Evolutionary conservation across 441 rosid genomes (phyloP).

Genomic region (Breynia disticha): DNA sequence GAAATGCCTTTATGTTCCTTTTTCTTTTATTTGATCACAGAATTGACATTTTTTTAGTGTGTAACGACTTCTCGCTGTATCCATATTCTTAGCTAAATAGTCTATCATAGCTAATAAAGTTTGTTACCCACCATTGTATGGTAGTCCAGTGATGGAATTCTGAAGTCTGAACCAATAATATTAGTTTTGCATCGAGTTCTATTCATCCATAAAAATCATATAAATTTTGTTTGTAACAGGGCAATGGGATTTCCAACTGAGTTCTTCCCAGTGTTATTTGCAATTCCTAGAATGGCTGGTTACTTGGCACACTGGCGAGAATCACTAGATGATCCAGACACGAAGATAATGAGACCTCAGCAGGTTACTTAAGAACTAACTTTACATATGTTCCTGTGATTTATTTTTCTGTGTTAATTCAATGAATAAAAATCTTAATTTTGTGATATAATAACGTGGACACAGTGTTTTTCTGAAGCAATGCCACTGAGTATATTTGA

Average conservation of each 20-base stretch:
- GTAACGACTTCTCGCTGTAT: background rate
- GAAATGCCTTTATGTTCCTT: background rate
- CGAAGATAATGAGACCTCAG: conserved; percentile 98
- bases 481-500: background rate
- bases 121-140: background rate
- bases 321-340: conserved; percentile 93
- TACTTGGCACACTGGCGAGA: conserved; percentile 94
- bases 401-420: too few relatives aligned
- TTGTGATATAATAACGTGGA: too few relatives aligned
- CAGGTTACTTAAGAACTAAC: conserved; percentile 36
- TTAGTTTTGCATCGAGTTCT: background rate
- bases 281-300: conserved; percentile 98
- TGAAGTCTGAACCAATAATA: too few relatives aligned
- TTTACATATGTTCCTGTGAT: background rate
- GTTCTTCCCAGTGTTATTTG: conserved; percentile 88
- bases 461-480: background rate
- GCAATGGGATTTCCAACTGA: conserved; percentile 99
- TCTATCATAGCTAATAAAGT: background rate
- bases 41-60: too few relatives aligned
- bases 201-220: background rate
- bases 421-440: too few relatives aligned
- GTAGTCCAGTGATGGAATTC: too few relatives aligned
- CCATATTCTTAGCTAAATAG: too few relatives aligned
- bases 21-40: too few relatives aligned
- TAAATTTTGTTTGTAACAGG: conserved; percentile 29